phyloP scores from a whole-genome alignment of 495 filamentous ascomycete species.

The Penicillium pancosmium region DNA sequence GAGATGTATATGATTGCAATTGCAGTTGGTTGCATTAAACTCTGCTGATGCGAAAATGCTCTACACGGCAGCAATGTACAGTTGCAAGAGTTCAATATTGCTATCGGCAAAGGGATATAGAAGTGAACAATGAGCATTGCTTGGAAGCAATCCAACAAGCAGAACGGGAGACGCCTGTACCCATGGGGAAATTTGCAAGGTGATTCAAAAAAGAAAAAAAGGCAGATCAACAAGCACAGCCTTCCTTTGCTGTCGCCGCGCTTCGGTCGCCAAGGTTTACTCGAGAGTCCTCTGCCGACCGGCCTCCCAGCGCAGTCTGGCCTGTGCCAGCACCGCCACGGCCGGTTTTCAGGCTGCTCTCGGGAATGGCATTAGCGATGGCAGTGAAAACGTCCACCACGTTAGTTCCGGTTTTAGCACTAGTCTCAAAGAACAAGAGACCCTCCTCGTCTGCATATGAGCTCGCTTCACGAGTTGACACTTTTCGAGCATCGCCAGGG shows the following conservation, averaged over 20 bases:
- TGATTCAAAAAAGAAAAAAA: slow-evolving; percentile 6
- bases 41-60: not conserved
- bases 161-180: slow-evolving; percentile 27
- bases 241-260: slow-evolving; percentile 73
- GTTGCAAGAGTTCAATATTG: not conserved
- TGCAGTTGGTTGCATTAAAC: no score
- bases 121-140: slow-evolving; percentile 7
- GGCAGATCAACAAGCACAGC: slow-evolving; percentile 77
- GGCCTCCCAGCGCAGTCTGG: slow-evolving; percentile 43
- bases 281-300: slow-evolving; percentile 45
- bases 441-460: slow-evolving; percentile 93
- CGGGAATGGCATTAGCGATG: slow-evolving; percentile 96
- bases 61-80: not conserved
- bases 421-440: slow-evolving; percentile 95
- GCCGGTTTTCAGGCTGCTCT: slow-evolving; percentile 88
- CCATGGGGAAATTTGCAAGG: slow-evolving; percentile 23
- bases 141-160: slow-evolving; percentile 16
- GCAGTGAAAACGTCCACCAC: slow-evolving; percentile 96
- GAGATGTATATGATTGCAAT: slow-evolving; percentile 6
- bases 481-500: slow-evolving; percentile 79
- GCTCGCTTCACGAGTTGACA: slow-evolving; percentile 85
- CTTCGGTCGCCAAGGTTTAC: slow-evolving; percentile 49
- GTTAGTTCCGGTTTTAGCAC: slow-evolving; percentile 92
- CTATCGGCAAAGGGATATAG: slow-evolving; percentile 14
- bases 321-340: slow-evolving; percentile 65